Evolutionary conservation across 2,329 filamentous ascomycete species (phyloP).

Genomic region (Penicillium sp.): DNA sequence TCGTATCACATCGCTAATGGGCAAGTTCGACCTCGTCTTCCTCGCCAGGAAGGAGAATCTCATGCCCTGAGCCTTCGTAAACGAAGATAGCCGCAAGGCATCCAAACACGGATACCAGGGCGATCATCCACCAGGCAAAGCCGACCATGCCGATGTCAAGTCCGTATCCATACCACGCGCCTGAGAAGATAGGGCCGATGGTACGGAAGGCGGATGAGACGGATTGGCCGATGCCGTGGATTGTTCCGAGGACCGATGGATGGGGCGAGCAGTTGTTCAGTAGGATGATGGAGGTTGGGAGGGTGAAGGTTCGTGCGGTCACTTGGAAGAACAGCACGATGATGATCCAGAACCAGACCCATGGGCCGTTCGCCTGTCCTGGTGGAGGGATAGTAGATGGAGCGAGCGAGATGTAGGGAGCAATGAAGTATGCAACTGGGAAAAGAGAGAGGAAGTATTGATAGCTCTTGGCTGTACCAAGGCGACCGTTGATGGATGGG

Average conservation of each 20-base stretch:
- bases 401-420: constrained; percentile 70
- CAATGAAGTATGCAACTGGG: constrained; percentile 69
- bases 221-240: constrained; percentile 61
- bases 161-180: constrained; percentile 58
- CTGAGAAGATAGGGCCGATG: constrained; percentile 57
- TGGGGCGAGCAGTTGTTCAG: constrained; percentile 63
- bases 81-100: constrained; percentile 62
- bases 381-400: constrained; percentile 54
- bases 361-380: constrained; percentile 40
- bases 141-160: constrained; percentile 57
- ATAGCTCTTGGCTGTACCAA: constrained; percentile 70
- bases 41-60: constrained; percentile 48
- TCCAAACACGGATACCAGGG: constrained; percentile 57
- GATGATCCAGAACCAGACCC: constrained; percentile 67
- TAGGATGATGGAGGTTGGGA: constrained; percentile 61
- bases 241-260: constrained; percentile 59
- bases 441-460: constrained; percentile 68
- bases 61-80: constrained; percentile 66
- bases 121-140: constrained; percentile 59
- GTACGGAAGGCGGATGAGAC: constrained; percentile 58
- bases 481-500: constrained; percentile 64
- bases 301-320: constrained; percentile 68
- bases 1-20: constrained; percentile 21
- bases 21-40: constrained; percentile 32
- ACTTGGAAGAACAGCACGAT: constrained; percentile 69